Percentiles rank a stretch among this genome's conserved stretches.
phyloP scores from a whole-genome alignment of 768 basidiomycete species.

The Boletales sp. region DNA sequence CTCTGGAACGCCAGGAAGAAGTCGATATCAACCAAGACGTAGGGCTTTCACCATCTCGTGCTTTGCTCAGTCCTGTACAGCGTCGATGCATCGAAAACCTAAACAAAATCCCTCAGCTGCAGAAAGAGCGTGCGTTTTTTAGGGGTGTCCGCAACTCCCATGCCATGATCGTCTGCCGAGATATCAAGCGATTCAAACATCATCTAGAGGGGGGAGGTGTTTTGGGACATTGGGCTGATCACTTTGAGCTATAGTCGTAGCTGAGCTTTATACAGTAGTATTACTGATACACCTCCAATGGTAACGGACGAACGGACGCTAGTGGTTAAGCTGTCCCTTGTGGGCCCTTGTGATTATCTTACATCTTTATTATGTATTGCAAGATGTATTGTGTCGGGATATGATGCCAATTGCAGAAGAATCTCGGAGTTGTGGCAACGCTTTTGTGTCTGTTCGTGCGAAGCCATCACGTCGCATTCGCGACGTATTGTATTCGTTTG shows the following conservation, averaged over 20 bases:
- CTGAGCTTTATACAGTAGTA: not conserved
- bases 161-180: slow-evolving; percentile 67
- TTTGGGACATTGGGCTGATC: slow-evolving; percentile 67
- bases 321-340: no score
- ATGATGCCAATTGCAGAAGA: no score
- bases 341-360: no score
- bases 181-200: slow-evolving; percentile 53
- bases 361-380: no score
- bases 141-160: slow-evolving; percentile 60
- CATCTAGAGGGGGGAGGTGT: slow-evolving; percentile 64
- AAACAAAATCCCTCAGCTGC: slow-evolving; percentile 62
- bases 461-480: not conserved
- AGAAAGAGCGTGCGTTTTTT: slow-evolving; percentile 71
- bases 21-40: not conserved
- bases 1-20: not conserved
- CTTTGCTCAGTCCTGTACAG: slow-evolving; percentile 55
- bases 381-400: no score
- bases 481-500: slow-evolving; percentile 1
- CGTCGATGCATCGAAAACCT: slow-evolving; percentile 52
- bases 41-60: slow-evolving; percentile 30
- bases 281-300: no score
- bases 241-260: slow-evolving; percentile 43
- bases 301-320: no score
- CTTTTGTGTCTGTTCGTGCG: not conserved
- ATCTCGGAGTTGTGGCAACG: not conserved